Conservation (phyloP, 2,329 filamentous ascomycete species). For the Ceratocystis ficicola region DNA sequence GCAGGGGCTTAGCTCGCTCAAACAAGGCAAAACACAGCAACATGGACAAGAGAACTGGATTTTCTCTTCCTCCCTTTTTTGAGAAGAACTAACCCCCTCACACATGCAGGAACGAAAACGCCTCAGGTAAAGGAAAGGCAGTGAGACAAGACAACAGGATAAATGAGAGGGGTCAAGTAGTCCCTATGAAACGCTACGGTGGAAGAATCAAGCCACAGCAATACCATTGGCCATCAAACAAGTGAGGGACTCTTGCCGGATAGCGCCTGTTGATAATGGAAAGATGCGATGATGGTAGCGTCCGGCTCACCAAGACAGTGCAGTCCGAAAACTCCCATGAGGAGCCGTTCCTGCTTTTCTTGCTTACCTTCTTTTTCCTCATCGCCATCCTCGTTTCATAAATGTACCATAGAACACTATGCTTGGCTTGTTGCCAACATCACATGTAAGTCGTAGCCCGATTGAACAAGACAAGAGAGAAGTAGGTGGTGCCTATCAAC, state of each 20-base stretch:
- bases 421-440: background rate
- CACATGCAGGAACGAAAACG: constrained; percentile 8
- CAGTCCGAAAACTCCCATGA: background rate
- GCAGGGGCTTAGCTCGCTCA: background rate
- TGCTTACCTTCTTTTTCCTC: background rate
- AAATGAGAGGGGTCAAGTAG: background rate
- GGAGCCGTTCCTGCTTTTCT: background rate
- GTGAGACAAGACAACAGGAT: background rate
- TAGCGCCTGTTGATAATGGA: background rate
- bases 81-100: background rate
- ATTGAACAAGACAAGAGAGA: background rate
- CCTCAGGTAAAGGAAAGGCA: background rate
- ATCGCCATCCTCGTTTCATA: background rate
- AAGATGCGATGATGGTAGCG: background rate
- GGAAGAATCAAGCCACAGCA: constrained; percentile 2
- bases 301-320: background rate
- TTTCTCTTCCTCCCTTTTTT: background rate
- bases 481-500: no score
- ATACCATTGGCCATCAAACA: background rate
- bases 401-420: background rate
- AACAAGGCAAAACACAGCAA: constrained; percentile 1
- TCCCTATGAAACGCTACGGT: background rate
- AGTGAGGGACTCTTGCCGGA: background rate
- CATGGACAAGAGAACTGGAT: background rate
- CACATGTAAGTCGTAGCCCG: background rate